Percentiles rank a stretch among this genome's conserved stretches.
Conservation (phyloP, 164 flowering plant species). For the Akebia trifoliata region DNA sequence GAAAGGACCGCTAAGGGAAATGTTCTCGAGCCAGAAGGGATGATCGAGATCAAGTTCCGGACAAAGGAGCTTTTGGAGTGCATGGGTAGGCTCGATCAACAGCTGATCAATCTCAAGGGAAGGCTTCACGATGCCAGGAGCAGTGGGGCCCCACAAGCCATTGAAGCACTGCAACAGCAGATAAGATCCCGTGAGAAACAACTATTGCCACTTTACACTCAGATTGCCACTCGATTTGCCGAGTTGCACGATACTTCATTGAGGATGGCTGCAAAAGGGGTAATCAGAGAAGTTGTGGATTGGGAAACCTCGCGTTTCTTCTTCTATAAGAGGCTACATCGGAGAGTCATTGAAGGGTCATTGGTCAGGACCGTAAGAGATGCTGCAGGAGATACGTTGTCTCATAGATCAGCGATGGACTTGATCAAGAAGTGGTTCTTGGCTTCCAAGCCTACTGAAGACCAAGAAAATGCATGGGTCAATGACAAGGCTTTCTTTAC, state of each 20-base stretch:
- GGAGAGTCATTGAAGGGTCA: slow-evolving; percentile 73
- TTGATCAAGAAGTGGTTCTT: slow-evolving; percentile 74
- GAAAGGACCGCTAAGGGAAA: slow-evolving; percentile 93
- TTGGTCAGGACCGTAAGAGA: slow-evolving; percentile 51
- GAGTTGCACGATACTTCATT: slow-evolving; percentile 92
- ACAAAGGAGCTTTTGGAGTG: slow-evolving; percentile 74
- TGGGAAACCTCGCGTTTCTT: slow-evolving; percentile 70
- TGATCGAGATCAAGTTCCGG: slow-evolving; percentile 95
- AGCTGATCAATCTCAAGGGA: slow-evolving; percentile 53
- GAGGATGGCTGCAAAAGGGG: slow-evolving; percentile 98
- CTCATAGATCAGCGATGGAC: slow-evolving; percentile 55
- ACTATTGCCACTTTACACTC: slow-evolving; percentile 85
- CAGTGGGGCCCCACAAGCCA: slow-evolving; percentile 18
- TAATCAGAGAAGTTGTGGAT: slow-evolving; percentile 69
- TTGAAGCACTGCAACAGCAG: slow-evolving; percentile 53
- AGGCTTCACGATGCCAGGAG: slow-evolving; percentile 53
- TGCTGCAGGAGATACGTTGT: slow-evolving; percentile 75
- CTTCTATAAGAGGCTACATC: slow-evolving; percentile 69
- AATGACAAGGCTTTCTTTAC: slow-evolving; percentile 73
- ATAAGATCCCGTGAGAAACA: slow-evolving; percentile 80
- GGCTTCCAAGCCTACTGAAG: slow-evolving; percentile 34
- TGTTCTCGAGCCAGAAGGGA: slow-evolving; percentile 99
- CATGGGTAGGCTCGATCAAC: slow-evolving; percentile 89
- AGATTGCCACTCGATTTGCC: slow-evolving; percentile 92
- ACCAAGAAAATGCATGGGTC: slow-evolving; percentile 50